Evolutionary conservation across 108 stramenopile species (phyloP), one percentile per base, ranked within the genome.

Genomic region (Skeletonema marinoi): DNA sequence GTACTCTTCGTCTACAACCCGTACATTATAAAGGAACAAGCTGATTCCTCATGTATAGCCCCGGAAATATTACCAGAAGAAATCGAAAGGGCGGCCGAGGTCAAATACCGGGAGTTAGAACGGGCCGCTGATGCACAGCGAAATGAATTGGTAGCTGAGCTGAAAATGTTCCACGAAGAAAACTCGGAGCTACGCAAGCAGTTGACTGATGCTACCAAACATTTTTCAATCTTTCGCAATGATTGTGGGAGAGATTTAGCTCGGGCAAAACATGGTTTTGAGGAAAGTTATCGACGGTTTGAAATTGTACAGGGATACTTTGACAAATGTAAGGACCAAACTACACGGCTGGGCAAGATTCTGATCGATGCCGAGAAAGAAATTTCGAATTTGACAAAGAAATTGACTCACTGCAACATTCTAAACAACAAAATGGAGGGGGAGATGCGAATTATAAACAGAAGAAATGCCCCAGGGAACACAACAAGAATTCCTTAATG

Each of bases 281-380:
- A 56, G 54, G 54, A 56, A 56, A 56, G 54, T 25, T 56, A 56
- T 11, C 54, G 54, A 25, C 54, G 54, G 25, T 56, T 56, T 56
- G 54, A 56, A 25, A 25, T 56, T 3, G 54, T 56, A n/a, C 19
- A 29, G 10, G 54, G 54, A 25, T 56, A 25, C 54, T 56, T 56
- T 25, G 54, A 56, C 9, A 21, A 7, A 25, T 56, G 54, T 56
- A 56, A 56, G 54, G 9, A 25, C 9, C 19, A 21, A 56, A 56
- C 54, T 25, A 10, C 2, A 1, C 6, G 8, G 21, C 7, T 56
- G 54, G 25, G 54, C 8, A 21, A 56, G n/a, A 17, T 56, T 56
- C 25, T 56, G 9, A 10, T 56, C 2, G 54, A 56, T 21, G 54
- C 54, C 4, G 19, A 21, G 25, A n/a, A 7, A 17, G 54, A 56